phyloP scores from a whole-genome alignment of 73 alveolate species.

The Tetrahymena thermophila region DNA sequence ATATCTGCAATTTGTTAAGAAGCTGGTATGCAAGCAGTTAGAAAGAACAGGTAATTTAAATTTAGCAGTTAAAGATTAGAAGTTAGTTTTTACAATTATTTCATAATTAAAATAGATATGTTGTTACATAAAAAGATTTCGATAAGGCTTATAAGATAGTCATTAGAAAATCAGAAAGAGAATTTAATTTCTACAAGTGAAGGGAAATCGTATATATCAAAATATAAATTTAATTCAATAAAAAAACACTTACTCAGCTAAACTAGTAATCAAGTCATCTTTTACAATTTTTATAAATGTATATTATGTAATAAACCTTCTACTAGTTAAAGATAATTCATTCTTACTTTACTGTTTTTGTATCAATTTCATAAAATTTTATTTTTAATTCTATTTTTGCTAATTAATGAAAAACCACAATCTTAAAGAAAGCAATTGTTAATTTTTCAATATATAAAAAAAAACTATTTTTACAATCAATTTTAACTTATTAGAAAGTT shows the following conservation, averaged over 20 bases:
- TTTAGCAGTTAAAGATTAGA: slow-evolving; percentile 6
- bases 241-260: background rate
- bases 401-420: too few relatives aligned
- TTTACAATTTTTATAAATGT: background rate
- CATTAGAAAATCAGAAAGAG: slow-evolving; percentile 86
- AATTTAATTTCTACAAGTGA: slow-evolving; percentile 58
- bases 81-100: slow-evolving; percentile 4
- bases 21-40: slow-evolving; percentile 98
- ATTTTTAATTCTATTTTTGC: too few relatives aligned
- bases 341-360: too few relatives aligned
- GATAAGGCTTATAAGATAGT: slow-evolving; percentile 95
- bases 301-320: background rate
- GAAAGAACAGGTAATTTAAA: slow-evolving; percentile 61
- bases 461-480: too few relatives aligned
- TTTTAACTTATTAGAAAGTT: too few relatives aligned
- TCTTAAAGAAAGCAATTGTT: too few relatives aligned
- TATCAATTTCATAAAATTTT: too few relatives aligned
- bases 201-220: background rate
- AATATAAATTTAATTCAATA: background rate
- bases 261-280: background rate
- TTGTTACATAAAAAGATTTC: slow-evolving; percentile 96
- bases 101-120: slow-evolving; percentile 64
- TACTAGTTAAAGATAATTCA: background rate
- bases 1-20: slow-evolving; percentile 96
- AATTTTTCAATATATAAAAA: too few relatives aligned